Base-by-base conservation (phyloP, 139 green algal genomes). In the Edaphochlamys debaryana region DNA sequence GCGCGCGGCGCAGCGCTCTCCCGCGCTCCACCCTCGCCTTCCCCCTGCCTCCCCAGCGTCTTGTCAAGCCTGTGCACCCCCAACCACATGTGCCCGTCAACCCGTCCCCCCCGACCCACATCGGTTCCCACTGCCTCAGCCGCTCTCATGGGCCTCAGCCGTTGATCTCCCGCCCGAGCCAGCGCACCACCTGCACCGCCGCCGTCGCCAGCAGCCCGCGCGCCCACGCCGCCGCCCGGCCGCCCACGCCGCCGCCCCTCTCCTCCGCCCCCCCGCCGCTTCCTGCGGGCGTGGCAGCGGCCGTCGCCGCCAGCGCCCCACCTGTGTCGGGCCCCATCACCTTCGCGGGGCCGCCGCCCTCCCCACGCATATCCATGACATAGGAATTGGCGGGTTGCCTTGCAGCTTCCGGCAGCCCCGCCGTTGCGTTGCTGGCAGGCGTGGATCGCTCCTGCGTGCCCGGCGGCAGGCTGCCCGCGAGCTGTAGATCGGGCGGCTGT, bases 351-450 rank as follows among this genome's bases (percentile, higher is more conserved):
- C 17, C 71, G 71, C 34, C 34, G 36, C 15, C 20, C 5, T 11
- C 34, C 62, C 32, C n/a, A 13, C 13, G 7, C 56, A 71, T 4
- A 8, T 38, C 75, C 75, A 81, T 81, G 30, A 50, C 56, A 40
- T 81, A 81, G 17, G 75, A 81, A 5, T 37, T 62, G 0, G 19
- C 37, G 1, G 75, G 60, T 32, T 81, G 60, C 30, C 75, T 60
- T 34, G 67, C 75, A 34, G 56, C n/a, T 22, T 81, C 75, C 17
- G 75, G n/a, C 62, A 81, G 75, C 4, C 75, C 75, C 9, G 38
- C 62, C 11, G 29, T 41, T 0, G 40, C 30, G 69, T 76, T 76
- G 6, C 19, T 29, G 13, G 0, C 58, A 27, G 34, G 37, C 56
- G 22, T 9, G 56, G 40, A n/a, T n/a, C n/a, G 56, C 73, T 36